phyloP scores from a whole-genome alignment of 345 rosid genomes.

The Xanthoceras sorbifolium region DNA sequence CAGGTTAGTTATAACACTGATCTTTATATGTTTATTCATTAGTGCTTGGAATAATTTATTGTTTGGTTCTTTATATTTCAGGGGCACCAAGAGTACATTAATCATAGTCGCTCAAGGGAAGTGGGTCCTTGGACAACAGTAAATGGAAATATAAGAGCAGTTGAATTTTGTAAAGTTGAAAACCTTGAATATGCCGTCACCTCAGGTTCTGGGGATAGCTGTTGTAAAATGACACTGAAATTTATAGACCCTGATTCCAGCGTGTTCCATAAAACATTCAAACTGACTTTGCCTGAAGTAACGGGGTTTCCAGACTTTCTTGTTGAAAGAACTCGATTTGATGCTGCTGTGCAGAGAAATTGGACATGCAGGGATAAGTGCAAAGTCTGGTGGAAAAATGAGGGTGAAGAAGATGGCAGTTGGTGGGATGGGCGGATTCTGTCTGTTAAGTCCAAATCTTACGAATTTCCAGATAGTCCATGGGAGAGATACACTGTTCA shows the following conservation, averaged over 20 bases:
- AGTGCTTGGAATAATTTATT: slow-evolving; percentile 1
- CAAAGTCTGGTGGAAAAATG: slow-evolving; percentile 96
- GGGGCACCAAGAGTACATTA: slow-evolving; percentile 91
- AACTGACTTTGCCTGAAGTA: slow-evolving; percentile 78
- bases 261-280: slow-evolving; percentile 56
- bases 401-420: slow-evolving; percentile 78
- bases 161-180: slow-evolving; percentile 85
- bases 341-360: slow-evolving; percentile 69
- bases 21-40: slow-evolving; percentile 20
- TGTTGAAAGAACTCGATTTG: slow-evolving; percentile 92
- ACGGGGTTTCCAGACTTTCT: slow-evolving; percentile 90
- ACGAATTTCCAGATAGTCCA: slow-evolving; percentile 84
- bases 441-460: slow-evolving; percentile 66
- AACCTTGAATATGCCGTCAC: slow-evolving; percentile 78
- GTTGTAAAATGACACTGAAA: slow-evolving; percentile 89
- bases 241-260: slow-evolving; percentile 71
- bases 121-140: slow-evolving; percentile 69
- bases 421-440: slow-evolving; percentile 96
- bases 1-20: slow-evolving; percentile 53
- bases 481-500: slow-evolving; percentile 88
- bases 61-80: slow-evolving; percentile 33
- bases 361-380: slow-evolving; percentile 94
- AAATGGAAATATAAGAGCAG: slow-evolving; percentile 66
- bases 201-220: slow-evolving; percentile 96
- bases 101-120: slow-evolving; percentile 47